Conservation (phyloP, 2,329 filamentous ascomycete genomes). For the Pestalotiopsis sp. region DNA sequence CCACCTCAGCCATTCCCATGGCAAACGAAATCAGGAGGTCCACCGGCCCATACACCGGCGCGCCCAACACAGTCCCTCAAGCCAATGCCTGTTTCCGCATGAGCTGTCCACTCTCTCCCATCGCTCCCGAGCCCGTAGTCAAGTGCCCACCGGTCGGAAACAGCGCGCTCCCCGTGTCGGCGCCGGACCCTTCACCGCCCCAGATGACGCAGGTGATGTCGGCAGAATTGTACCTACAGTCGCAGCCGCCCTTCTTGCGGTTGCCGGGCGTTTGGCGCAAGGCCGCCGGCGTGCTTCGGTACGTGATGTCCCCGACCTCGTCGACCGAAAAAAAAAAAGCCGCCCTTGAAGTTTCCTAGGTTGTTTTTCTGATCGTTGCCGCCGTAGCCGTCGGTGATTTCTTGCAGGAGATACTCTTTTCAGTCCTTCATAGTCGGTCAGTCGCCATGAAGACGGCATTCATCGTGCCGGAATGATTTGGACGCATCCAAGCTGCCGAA, state of each 20-base stretch:
- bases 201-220: neutral
- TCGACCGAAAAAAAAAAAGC: too few species aligned
- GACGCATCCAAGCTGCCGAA: too few species aligned
- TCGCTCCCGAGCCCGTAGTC: neutral
- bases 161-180: neutral
- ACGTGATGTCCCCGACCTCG: too few species aligned
- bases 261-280: neutral
- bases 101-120: neutral
- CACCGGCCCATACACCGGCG: neutral
- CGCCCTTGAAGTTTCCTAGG: too few species aligned
- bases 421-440: too few species aligned
- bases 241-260: neutral
- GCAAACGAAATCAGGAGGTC: neutral
- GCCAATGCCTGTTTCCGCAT: neutral
- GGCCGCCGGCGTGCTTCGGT: too few species aligned
- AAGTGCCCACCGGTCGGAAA: neutral
- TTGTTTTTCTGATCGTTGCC: too few species aligned
- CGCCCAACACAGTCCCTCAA: neutral
- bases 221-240: neutral
- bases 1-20: neutral
- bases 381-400: too few species aligned
- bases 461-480: too few species aligned
- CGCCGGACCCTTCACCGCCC: neutral
- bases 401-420: too few species aligned
- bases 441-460: too few species aligned